phyloP scores from a whole-genome alignment of 2,329 filamentous ascomycete species.

The Ophiostoma novo-ulmi region DNA sequence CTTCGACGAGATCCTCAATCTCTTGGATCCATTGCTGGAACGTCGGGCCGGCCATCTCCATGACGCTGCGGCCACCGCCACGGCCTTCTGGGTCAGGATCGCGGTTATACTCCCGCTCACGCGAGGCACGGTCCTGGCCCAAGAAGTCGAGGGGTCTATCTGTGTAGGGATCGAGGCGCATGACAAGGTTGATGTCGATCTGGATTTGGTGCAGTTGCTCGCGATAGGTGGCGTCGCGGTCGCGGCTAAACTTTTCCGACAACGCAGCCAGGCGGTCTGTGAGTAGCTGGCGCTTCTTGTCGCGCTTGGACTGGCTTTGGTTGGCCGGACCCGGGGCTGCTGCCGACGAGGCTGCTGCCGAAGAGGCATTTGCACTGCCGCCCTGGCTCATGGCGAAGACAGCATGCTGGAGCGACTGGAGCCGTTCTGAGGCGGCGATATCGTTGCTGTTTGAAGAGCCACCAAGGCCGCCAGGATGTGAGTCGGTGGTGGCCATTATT shows the following conservation, averaged over 20 bases:
- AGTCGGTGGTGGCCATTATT: conserved; percentile 9
- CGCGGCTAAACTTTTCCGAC: conserved; percentile 70
- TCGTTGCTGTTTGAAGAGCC: not conserved
- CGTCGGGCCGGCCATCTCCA: conserved; percentile 73
- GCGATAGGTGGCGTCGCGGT: conserved; percentile 78
- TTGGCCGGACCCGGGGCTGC: not conserved
- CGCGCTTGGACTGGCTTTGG: conserved; percentile 64
- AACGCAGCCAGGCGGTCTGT: conserved; percentile 73
- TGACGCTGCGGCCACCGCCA: conserved; percentile 47
- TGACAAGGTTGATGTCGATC: conserved; percentile 79
- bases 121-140: conserved; percentile 32
- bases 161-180: conserved; percentile 76
- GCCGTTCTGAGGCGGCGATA: not conserved
- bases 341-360: not conserved
- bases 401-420: conserved; percentile 6
- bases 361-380: not conserved
- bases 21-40: conserved; percentile 82
- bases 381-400: not conserved
- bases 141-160: conserved; percentile 41
- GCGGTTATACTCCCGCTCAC: conserved; percentile 35
- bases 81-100: conserved; percentile 35
- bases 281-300: conserved; percentile 80
- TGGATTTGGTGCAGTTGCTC: conserved; percentile 90
- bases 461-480: not conserved
- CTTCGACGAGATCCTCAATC: conserved; percentile 81